Base-by-base conservation (phyloP, 208 protist species). In the Leptomonas pyrrhocoris region DNA sequence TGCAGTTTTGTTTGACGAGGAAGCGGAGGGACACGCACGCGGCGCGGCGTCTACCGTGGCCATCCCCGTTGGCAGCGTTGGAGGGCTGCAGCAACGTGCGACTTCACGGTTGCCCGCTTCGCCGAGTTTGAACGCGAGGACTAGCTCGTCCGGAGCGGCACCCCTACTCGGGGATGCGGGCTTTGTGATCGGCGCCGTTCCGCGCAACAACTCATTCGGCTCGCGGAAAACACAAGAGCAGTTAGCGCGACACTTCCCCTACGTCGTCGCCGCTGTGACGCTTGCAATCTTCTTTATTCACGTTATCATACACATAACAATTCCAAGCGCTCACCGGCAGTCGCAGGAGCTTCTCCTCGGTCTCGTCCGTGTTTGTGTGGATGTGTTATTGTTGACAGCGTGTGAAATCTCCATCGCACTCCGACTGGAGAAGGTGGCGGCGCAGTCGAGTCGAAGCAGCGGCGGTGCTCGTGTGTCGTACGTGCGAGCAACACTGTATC, bases 331-430 rank as follows among this genome's bases (percentile, higher is more conserved):
- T 42, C 75, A 87, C 31, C 66, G 64, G 12, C 85, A 85, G 56
- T 87, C 85, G 40, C 69, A 87, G 64, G 85, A 90, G 66, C 59
- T 90, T 23, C 57, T 83, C 31, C 36, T 85, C 18, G 30, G 63
- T 0, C n/a, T 86, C 21, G 62, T 55, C 0, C 75, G 76, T 9
- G 23, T 77, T 5, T 23, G 9, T 12, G 8, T 75, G 4, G 79
- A 85, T 42, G 40, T 46, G 21, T 28, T 31, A 30, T 18, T 59
- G 7, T 18, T 51, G 16, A 54, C 16, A 0, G 19, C 31, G 28
- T 54, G 15, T 31, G 27, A 56, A 5, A 28, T 56, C 27, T 31
- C 28, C n/a, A 43, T 56, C 43, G 61, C 61, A 30, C 34, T 43
- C 16, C 61, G 61, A 2, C 18, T 67, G 34, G 61, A 40, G 31